Conservation (phyloP, 2,329 filamentous ascomycete species). For the Xylaria sp. region DNA sequence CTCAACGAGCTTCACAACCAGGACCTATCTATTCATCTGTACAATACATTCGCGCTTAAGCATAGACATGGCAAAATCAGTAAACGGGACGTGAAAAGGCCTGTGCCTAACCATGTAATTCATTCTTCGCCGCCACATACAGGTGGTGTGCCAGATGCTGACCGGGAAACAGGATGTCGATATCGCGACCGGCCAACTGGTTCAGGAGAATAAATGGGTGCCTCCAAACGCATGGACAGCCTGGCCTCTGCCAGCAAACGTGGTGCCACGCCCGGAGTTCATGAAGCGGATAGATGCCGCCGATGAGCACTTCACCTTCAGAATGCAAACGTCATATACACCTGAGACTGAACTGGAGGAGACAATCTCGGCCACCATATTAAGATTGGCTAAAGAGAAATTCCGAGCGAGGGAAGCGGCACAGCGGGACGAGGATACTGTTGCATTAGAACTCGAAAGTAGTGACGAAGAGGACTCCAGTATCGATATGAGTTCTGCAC, state of each 20-base stretch:
- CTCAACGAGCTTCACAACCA: constrained; percentile 70
- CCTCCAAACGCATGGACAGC: constrained; percentile 78
- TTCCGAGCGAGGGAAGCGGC: constrained; percentile 58
- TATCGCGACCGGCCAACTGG: constrained; percentile 41
- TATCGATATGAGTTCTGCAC: constrained; percentile 31
- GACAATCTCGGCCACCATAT: constrained; percentile 71
- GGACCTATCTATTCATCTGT: constrained; percentile 80
- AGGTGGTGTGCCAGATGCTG: constrained; percentile 12
- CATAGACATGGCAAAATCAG: constrained; percentile 47
- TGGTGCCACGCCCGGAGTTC: constrained; percentile 69
- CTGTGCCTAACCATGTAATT: constrained; percentile 47
- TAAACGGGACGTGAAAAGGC: constrained; percentile 26
- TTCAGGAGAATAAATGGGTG: constrained; percentile 54
- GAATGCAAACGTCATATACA: constrained; percentile 53
- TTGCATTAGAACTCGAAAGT: constrained; percentile 22
- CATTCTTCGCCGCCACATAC: not conserved
- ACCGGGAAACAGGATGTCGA: constrained; percentile 44
- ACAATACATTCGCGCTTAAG: constrained; percentile 78
- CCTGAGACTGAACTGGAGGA: constrained; percentile 75
- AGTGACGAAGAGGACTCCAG: constrained; percentile 36
- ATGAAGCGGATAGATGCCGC: constrained; percentile 52
- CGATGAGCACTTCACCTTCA: constrained; percentile 62
- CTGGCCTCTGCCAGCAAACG: constrained; percentile 76
- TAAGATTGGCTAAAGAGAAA: constrained; percentile 73
- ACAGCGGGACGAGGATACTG: constrained; percentile 31